A percentile compares a stretch with the other conserved stretches of the same genome.
These are phyloP conservation scores for Pseudogymnoascus verrucosus DNA, from an alignment of 2,329 filamentous ascomycete species.

Conservation along the genomic window DNA sequence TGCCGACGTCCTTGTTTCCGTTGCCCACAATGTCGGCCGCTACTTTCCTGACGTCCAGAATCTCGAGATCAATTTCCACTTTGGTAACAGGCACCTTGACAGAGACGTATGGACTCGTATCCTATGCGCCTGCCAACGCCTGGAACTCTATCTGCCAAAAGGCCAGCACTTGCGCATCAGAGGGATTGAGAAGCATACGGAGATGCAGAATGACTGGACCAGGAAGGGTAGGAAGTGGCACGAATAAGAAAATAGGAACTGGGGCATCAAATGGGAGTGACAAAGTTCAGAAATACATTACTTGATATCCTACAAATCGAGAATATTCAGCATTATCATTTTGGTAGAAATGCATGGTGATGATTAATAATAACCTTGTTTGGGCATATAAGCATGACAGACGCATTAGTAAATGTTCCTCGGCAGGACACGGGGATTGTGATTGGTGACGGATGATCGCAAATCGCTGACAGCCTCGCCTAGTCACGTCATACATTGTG, in stretches of 20 bases:
- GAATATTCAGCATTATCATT: not conserved
- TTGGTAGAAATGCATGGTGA: not conserved
- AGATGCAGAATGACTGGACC: constrained; percentile 3
- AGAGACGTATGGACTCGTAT: not conserved
- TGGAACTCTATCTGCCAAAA: not conserved
- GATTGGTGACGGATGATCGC: not conserved
- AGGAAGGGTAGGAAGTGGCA: constrained; percentile 6
- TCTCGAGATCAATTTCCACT: constrained; percentile 5
- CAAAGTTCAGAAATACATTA: constrained; percentile 8
- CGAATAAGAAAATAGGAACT: not conserved
- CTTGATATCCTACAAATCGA: constrained; percentile 6
- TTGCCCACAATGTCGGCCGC: constrained; percentile 1
- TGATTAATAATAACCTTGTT: not conserved
- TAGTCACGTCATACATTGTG: constrained; percentile 7
- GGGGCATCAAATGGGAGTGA: not conserved
- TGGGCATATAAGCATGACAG: not conserved
- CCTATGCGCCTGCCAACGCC: not conserved
- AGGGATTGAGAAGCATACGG: constrained; percentile 1
- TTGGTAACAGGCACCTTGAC: not conserved
- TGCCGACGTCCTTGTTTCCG: constrained; percentile 1
- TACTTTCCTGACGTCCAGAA: constrained; percentile 8
- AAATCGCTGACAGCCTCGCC: constrained; percentile 1
- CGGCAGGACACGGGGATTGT: not conserved
- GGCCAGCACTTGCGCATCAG: constrained; percentile 3
- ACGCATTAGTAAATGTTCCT: not conserved